A percentile compares a stretch with the other conserved stretches of the same genome.
These are phyloP conservation scores for Corynespora cassiicola DNA, from an alignment of 2,329 filamentous ascomycete genomes.

Conservation along the genomic window DNA sequence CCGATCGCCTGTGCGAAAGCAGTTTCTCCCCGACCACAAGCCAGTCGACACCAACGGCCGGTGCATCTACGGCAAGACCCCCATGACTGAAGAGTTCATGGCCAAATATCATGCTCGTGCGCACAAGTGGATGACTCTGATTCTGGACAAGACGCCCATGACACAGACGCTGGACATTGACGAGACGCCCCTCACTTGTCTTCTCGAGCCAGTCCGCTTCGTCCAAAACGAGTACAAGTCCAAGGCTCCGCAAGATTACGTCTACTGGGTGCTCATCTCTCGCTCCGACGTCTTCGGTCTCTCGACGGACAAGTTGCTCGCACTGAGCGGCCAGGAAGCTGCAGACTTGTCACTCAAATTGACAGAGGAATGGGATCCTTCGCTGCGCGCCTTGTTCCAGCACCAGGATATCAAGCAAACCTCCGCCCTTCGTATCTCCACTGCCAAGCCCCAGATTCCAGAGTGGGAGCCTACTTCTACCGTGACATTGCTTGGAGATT, in stretches of 20 bases:
- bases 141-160: constrained; percentile 20
- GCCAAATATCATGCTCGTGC: constrained; percentile 16
- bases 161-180: constrained; percentile 16
- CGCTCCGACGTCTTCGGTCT: constrained; percentile 13
- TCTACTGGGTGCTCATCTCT: constrained; percentile 43
- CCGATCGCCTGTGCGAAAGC: constrained; percentile 10
- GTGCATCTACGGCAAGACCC: constrained; percentile 51
- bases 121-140: constrained; percentile 30
- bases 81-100: constrained; percentile 28
- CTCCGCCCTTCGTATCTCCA: constrained; percentile 41
- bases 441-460: constrained; percentile 38
- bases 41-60: constrained; percentile 47
- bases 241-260: constrained; percentile 31
- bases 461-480: constrained; percentile 36
- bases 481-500: constrained; percentile 49
- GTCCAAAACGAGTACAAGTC: constrained; percentile 4
- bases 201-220: constrained; percentile 33
- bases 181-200: constrained; percentile 19
- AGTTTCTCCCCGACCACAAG: constrained; percentile 20
- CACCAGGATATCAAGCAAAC: constrained; percentile 31
- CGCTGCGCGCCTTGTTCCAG: constrained; percentile 16
- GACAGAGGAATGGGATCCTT: constrained; percentile 19
- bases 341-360: constrained; percentile 15
- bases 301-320: constrained; percentile 9
- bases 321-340: constrained; percentile 8